phyloP scores from a whole-genome alignment of 345 rosid genomes.

The Lepidium didymum region DNA sequence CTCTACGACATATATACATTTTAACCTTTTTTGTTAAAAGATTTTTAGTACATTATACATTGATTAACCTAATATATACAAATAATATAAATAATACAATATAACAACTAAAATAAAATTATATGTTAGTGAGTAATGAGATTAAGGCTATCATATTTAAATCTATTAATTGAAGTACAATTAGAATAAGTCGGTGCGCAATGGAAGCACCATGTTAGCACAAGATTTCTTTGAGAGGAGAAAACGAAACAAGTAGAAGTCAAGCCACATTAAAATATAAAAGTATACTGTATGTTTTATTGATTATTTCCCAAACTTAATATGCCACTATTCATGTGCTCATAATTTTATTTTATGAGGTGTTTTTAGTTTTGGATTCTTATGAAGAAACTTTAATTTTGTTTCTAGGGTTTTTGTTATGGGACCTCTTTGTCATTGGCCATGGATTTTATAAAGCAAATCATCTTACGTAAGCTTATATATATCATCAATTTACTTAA shows the following conservation, averaged over 20 bases:
- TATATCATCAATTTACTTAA: too few species aligned
- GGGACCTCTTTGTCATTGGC: background rate
- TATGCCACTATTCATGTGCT: slow-evolving; percentile 23
- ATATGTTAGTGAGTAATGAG: background rate
- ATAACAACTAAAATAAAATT: background rate
- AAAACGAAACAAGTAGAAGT: slow-evolving; percentile 27
- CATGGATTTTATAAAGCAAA: background rate
- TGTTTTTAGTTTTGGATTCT: slow-evolving; percentile 1
- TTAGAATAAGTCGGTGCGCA: slow-evolving; percentile 20
- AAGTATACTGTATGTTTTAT: background rate
- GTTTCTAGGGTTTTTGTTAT: background rate
- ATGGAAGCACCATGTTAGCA: slow-evolving; percentile 26
- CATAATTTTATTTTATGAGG: background rate
- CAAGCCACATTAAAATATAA: slow-evolving; percentile 2
- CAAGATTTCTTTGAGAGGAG: slow-evolving; percentile 31
- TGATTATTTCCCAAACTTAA: background rate
- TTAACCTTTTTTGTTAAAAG: too few species aligned
- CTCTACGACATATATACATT: too few species aligned
- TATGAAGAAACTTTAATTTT: slow-evolving; percentile 14
- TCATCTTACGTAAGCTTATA: background rate
- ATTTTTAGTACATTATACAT: too few species aligned
- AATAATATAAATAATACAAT: background rate
- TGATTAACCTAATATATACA: background rate
- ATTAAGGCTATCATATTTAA: background rate
- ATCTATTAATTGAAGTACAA: background rate